Evolutionary conservation across 2,329 filamentous ascomycete species (phyloP), one percentile per base, ranked within the genome.

Genomic region (Sodiomyces alkalinus): DNA sequence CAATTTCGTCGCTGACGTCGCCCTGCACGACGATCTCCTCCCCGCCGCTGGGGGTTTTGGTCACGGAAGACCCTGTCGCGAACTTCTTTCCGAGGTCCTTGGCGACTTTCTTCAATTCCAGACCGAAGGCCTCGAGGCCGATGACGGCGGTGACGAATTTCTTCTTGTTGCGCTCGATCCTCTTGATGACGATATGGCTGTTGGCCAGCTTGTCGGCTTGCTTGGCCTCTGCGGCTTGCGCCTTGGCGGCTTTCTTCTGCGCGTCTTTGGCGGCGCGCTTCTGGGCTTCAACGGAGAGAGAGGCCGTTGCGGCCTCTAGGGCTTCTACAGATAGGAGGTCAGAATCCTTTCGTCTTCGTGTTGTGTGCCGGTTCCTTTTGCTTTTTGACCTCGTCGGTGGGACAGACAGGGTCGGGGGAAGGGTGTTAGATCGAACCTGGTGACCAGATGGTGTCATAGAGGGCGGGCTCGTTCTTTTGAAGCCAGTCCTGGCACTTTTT

Each of bases 61-160:
- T 96, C 24, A 98, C 90, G 24, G 78, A 86, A 11, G 76, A 79
- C 1, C 90, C 90, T 7, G 90, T 96, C 17, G 90, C 90, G 48
- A 98, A 96, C 58, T 94, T 96, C 70, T 96, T 98, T 37, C 90
- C 90, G 41, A 96, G 76, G 47, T 96, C 90, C 63, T 96, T 96
- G 33, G 86, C 77, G 6, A 92, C 68, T 61, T 94, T 96, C 57
- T 98, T 98, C 46, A 94, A 67, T 32, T 96, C 87, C 22, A 96
- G 55, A 1, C 83, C 83, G 46, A 94, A 92, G 0, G 78, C 74
- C 52, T 98, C 90, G 13, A 98, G 64, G 0, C 90, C 90, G 6
- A 73, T 73, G n/a, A 98, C 75, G 11, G 86, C 78, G 1, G 90
- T 98, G 30, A 98, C 86, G 50, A 76, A 92, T 61, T 98, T 98